These are phyloP conservation scores for Celoporthe dispersa DNA, from an alignment of 2,329 filamentous ascomycete genomes.

Conservation along the genomic window DNA sequence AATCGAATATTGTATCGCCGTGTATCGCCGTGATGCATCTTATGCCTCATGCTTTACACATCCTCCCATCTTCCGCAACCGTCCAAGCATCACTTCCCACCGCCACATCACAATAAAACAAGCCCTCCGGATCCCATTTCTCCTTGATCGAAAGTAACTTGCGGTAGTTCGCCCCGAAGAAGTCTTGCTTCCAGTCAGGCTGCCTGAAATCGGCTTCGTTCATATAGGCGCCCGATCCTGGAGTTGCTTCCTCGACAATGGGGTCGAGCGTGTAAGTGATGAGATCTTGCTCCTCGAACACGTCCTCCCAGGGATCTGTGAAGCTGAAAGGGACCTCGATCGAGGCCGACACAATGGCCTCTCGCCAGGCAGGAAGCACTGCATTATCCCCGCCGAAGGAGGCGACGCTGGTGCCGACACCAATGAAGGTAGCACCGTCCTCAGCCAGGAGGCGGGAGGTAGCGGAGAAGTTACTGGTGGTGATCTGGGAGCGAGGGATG, in stretches of 20 bases:
- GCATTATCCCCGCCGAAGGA: slow-evolving; percentile 38
- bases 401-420: slow-evolving; percentile 27
- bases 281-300: slow-evolving; percentile 35
- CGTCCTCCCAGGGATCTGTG: slow-evolving; percentile 33
- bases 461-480: slow-evolving; percentile 19
- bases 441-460: slow-evolving; percentile 16
- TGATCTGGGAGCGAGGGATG: slow-evolving; percentile 38
- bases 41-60: slow-evolving; percentile 35
- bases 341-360: slow-evolving; percentile 40
- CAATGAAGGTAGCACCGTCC: slow-evolving; percentile 28
- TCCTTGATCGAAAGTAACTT: slow-evolving; percentile 50
- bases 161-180: slow-evolving; percentile 53
- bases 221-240: slow-evolving; percentile 50
- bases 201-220: slow-evolving; percentile 58
- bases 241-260: slow-evolving; percentile 39
- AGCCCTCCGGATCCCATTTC: slow-evolving; percentile 48
- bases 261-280: slow-evolving; percentile 41
- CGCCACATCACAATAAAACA: slow-evolving; percentile 54
- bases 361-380: slow-evolving; percentile 45
- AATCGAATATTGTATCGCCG: neutral
- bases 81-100: slow-evolving; percentile 58
- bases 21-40: neutral
- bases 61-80: slow-evolving; percentile 39
- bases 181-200: slow-evolving; percentile 48
- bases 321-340: slow-evolving; percentile 36